phyloP scores from a whole-genome alignment of 129 eudicot genomes.

The Kitagawia praeruptora region DNA sequence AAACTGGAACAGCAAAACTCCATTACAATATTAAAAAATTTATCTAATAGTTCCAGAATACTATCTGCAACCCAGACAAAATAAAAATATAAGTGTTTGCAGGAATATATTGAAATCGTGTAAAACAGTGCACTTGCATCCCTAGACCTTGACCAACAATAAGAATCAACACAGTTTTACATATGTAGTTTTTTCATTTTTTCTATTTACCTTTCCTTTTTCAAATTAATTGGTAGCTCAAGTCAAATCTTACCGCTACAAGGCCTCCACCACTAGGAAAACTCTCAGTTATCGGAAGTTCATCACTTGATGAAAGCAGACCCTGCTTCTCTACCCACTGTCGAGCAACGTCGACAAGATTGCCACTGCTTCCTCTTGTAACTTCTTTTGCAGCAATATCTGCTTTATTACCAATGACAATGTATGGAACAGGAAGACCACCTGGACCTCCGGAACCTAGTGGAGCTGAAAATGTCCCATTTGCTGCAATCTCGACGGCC shows the following conservation, averaged over 20 bases:
- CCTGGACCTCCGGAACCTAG: constrained; percentile 89
- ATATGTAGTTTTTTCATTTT: not conserved
- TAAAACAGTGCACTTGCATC: not conserved
- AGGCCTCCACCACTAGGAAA: constrained; percentile 80
- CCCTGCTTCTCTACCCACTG: constrained; percentile 99
- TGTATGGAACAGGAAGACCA: constrained; percentile 90
- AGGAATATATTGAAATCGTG: not conserved
- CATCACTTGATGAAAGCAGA: constrained; percentile 78
- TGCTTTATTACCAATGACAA: constrained; percentile 94
- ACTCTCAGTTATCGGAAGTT: constrained; percentile 78
- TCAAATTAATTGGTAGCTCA: not conserved
- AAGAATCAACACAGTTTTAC: not conserved
- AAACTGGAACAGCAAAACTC: not conserved
- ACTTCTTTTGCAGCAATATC: constrained; percentile 90
- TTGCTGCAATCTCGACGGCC: constrained; percentile 82
- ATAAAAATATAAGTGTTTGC: not conserved
- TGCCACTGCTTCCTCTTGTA: constrained; percentile 86
- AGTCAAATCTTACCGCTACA: constrained; percentile 52
- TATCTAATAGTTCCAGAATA: not conserved
- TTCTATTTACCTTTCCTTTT: not conserved
- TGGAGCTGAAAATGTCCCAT: constrained; percentile 90
- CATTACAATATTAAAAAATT: not conserved
- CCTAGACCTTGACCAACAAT: not conserved
- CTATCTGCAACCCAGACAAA: not conserved
- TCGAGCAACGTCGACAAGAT: constrained; percentile 88